Conservation (phyloP, 2,329 filamentous ascomycete genomes). For the Alternaria infectoria region DNA sequence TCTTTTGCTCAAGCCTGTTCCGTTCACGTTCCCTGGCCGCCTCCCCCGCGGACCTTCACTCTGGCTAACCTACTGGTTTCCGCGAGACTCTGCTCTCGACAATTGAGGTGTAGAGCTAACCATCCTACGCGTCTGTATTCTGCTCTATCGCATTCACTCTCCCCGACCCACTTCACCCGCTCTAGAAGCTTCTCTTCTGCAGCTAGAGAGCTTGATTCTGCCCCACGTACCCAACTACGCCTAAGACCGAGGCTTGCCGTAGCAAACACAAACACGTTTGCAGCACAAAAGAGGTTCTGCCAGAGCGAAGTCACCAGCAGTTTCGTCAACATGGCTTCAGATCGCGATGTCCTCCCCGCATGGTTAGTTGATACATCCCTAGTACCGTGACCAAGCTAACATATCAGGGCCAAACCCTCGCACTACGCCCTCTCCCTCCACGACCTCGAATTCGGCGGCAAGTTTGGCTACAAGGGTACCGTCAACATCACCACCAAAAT, state of each 20-base stretch:
- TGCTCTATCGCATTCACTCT: constrained; percentile 11
- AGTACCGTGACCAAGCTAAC: too few species aligned
- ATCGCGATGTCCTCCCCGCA: constrained; percentile 54
- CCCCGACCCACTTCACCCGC: constrained; percentile 14
- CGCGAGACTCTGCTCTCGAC: constrained; percentile 47
- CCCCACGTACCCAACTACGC: constrained; percentile 23
- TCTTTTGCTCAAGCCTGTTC: constrained; percentile 5
- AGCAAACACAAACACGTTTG: constrained; percentile 17
- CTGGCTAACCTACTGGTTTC: not conserved
- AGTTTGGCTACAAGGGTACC: constrained; percentile 84
- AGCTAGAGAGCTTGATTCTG: constrained; percentile 25
- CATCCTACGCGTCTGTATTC: constrained; percentile 17
- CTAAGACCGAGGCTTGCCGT: constrained; percentile 21
- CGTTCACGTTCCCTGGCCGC: too few species aligned
- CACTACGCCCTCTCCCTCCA: constrained; percentile 86
- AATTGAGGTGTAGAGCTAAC: constrained; percentile 25
- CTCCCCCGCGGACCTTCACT: constrained; percentile 5
- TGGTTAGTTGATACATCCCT: constrained; percentile 41
- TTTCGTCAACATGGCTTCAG: constrained; percentile 52
- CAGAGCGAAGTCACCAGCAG: constrained; percentile 41
- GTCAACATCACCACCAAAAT: constrained; percentile 82
- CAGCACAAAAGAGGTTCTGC: constrained; percentile 36
- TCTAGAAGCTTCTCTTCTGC: constrained; percentile 23
- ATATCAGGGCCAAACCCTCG: constrained; percentile 72
- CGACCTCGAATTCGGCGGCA: constrained; percentile 73